Evolutionary conservation across 108 stramenopile species (phyloP), one percentile per base, ranked within the genome.

Genomic region (Nitzschia putrida): DNA sequence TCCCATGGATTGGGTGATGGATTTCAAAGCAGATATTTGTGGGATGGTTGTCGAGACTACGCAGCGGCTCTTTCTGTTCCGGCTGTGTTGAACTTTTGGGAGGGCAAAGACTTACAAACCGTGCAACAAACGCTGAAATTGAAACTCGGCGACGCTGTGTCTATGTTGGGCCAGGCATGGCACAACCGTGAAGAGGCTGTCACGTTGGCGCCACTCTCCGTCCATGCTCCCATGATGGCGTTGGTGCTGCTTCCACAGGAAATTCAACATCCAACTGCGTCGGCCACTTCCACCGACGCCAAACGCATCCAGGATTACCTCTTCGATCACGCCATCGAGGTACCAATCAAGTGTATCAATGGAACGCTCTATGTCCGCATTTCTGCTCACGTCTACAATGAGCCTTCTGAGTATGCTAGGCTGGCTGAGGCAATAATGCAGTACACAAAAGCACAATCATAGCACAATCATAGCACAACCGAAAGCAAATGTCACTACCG

Each of bases 41-140:
- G 84, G 84, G 88, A 89, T 81, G 88, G 88, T 11, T 83, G 82
- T 65, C 79, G 88, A 25, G 88, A 87, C 59, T 87, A 89, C 57
- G 74, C 85, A 0, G 83, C 85, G 7, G 80, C 84, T 21, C 57
- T 89, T 1, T 68, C 83, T 16, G 16, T 89, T 21, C 88, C 88
- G 45, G 82, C 61, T 22, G 78, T 86, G 8, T 44, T 80, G 13
- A 83, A 86, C 51, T 77, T 60, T 68, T 89, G 88, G 88, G 58
- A 69, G 18, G 20, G 29, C 42, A 41, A 53, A 29, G 57, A 55
- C 60, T 44, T 57, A 3, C 53, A 45, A 20, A n/a, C 8, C 16
- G 68, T 85, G 20, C 66, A 82, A 38, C 22, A 51, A 43, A 57
- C 71, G 10, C 66, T 83, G 41, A 53, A 68, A 59, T 61, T 53